phyloP scores from a whole-genome alignment of 306 rosid species.

The Vachellia collinsii region DNA sequence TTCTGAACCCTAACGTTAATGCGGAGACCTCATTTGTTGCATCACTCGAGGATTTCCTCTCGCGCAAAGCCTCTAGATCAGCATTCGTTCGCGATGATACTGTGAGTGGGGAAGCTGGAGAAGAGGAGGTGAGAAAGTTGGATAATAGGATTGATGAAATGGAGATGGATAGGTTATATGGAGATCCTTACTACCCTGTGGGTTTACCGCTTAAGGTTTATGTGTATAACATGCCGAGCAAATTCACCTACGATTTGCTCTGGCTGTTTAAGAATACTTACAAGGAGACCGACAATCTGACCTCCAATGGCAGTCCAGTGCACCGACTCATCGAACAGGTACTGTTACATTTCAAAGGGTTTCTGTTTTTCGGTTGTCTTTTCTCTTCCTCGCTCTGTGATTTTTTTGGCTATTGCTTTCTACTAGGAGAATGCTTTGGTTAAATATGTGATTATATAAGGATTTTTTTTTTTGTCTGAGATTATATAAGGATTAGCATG shows the following conservation, averaged over 20 bases:
- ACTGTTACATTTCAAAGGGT: background rate
- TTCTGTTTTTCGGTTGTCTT: background rate
- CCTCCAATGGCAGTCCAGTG: slow-evolving; percentile 96
- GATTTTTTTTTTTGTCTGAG: no score
- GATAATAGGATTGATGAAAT: slow-evolving; percentile 45
- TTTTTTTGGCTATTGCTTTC: background rate
- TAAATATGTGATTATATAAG: no score
- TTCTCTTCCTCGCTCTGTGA: background rate
- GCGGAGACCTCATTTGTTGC: slow-evolving; percentile 70
- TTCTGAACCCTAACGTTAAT: slow-evolving; percentile 11
- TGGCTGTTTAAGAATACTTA: slow-evolving; percentile 66
- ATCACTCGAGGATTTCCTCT: slow-evolving; percentile 78
- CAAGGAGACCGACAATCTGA: slow-evolving; percentile 74
- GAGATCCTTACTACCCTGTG: slow-evolving; percentile 60
- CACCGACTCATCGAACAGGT: slow-evolving; percentile 97
- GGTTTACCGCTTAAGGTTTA: slow-evolving; percentile 68
- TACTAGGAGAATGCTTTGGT: background rate
- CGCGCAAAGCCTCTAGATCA: slow-evolving; percentile 36
- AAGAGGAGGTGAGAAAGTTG: slow-evolving; percentile 38
- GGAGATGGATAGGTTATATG: slow-evolving; percentile 42
- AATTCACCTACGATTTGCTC: slow-evolving; percentile 83
- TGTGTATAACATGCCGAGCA: slow-evolving; percentile 84
- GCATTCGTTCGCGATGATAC: slow-evolving; percentile 28
- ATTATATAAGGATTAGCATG: background rate
- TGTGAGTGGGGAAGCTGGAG: background rate